Evolutionary conservation across 164 flowering plant species (phyloP).

Genomic region (Cinnamomum chago): DNA sequence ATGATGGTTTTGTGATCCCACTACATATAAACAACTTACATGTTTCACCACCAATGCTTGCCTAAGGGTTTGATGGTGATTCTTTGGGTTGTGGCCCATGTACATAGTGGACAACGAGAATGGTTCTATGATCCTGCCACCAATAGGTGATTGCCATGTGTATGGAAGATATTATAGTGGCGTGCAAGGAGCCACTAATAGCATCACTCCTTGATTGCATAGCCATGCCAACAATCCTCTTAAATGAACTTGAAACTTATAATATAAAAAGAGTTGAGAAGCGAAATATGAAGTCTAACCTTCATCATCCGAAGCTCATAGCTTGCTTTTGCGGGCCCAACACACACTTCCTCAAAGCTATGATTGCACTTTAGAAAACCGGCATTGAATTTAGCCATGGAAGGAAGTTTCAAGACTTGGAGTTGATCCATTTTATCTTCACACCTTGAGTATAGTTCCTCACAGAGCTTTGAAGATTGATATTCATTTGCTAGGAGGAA

Average conservation of each 20-base stretch:
- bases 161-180: too few species aligned
- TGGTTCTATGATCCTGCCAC: too few species aligned
- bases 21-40: too few species aligned
- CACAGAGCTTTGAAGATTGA: slow-evolving; percentile 90
- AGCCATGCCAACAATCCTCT: neutral
- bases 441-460: slow-evolving; percentile 66
- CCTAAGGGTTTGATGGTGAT: too few species aligned
- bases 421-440: slow-evolving; percentile 98
- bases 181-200: too few species aligned
- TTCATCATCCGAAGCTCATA: slow-evolving; percentile 84
- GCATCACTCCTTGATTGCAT: neutral
- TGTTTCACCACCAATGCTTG: too few species aligned
- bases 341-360: slow-evolving; percentile 84
- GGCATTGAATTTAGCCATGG: slow-evolving; percentile 97
- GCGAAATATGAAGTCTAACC: slow-evolving; percentile 32
- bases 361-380: slow-evolving; percentile 92
- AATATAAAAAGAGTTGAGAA: neutral
- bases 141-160: too few species aligned
- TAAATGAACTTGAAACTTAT: too few species aligned
- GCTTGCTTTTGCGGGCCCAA: slow-evolving; percentile 82
- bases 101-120: too few species aligned
- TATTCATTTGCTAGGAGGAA: slow-evolving; percentile 72
- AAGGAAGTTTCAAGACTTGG: slow-evolving; percentile 91
- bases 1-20: too few species aligned
- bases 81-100: too few species aligned